Evolutionary conservation across 192 early-diverging fungal species (phyloP), one percentile per base, ranked within the genome.

Genomic region (Podila minutissima): DNA sequence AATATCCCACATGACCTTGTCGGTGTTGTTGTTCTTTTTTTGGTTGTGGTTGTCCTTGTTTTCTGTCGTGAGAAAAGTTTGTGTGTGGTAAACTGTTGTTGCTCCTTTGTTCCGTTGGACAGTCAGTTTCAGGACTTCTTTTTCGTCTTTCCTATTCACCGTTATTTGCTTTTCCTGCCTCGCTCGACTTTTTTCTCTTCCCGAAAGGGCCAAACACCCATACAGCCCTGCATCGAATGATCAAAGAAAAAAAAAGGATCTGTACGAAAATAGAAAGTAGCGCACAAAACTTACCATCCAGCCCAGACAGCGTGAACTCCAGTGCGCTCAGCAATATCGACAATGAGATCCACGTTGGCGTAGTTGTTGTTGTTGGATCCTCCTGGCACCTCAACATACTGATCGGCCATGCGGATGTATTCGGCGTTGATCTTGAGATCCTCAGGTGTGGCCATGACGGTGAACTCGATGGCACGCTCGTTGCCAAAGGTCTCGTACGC

Each of bases 291-390:
- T 85, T 86, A 89, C 89, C 98, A 99, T 57, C 98, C 98, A 74
- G 97, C 98, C 94, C 96, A 97, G 51, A 97, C 95, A 67, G 96
- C 93, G 86, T 98, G 94, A 31, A 97, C 98, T 62, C 93, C 93
- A 8, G 94, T 97, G 64, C 96, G 90, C 87, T 98, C 97, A 38
- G 97, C 98, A 58, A 99, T 92, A 77, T 99, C 98, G 59, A 98
- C 97, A 82, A 99, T 99, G 31, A 99, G 87, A 71, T 97, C 95
- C 55, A 99, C 97, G 73, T 99, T 99, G 26, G 96, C 94, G 77
- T 99, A 99, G 90, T 99, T 99, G 91, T 98, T 96, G 88, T 99
- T 98, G 88, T 93, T 93, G 69, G 95, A 93, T 59, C 98, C 98
- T 71, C 98, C 97, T 20, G 98, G 98, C 13, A 99, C 96, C 84